phyloP scores from a whole-genome alignment of 768 basidiomycete species.

The Termitomyces sp. region DNA sequence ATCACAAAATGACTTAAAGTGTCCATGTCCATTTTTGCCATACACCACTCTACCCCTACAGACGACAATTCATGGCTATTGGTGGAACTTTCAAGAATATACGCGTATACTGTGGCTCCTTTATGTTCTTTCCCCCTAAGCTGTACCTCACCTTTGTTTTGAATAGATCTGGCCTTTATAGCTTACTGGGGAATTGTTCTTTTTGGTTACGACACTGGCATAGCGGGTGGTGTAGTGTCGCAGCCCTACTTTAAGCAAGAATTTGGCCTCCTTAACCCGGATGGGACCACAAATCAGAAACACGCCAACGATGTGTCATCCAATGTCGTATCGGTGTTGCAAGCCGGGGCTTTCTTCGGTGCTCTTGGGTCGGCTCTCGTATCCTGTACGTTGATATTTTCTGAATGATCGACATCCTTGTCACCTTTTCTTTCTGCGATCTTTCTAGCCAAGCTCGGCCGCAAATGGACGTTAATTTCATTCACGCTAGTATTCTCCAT shows the following conservation, averaged over 20 bases:
- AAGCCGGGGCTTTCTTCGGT: constrained; percentile 87
- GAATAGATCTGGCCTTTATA: constrained; percentile 62
- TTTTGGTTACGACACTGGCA: constrained; percentile 70
- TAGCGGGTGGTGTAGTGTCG: constrained; percentile 48
- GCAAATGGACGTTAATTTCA: constrained; percentile 53
- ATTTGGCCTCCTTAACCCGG: constrained; percentile 49
- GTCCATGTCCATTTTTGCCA: background rate
- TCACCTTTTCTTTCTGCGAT: background rate
- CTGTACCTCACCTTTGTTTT: background rate
- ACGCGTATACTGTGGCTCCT: constrained; percentile 55
- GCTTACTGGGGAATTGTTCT: constrained; percentile 78
- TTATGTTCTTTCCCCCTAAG: background rate
- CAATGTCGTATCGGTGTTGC: constrained; percentile 83
- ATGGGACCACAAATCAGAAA: constrained; percentile 32
- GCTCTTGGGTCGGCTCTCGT: constrained; percentile 68
- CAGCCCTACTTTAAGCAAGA: constrained; percentile 53
- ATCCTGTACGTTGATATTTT: constrained; percentile 41
- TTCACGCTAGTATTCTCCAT: constrained; percentile 61
- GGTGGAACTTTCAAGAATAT: constrained; percentile 41
- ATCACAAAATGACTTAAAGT: background rate
- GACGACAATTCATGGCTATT: background rate
- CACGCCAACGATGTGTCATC: constrained; percentile 54
- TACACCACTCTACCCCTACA: background rate
- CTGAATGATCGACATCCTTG: background rate
- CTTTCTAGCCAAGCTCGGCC: constrained; percentile 51